These are phyloP conservation scores for Plasmodium gallinaceum DNA, from an alignment of 169 alveolate genomes.

Conservation along the genomic window DNA sequence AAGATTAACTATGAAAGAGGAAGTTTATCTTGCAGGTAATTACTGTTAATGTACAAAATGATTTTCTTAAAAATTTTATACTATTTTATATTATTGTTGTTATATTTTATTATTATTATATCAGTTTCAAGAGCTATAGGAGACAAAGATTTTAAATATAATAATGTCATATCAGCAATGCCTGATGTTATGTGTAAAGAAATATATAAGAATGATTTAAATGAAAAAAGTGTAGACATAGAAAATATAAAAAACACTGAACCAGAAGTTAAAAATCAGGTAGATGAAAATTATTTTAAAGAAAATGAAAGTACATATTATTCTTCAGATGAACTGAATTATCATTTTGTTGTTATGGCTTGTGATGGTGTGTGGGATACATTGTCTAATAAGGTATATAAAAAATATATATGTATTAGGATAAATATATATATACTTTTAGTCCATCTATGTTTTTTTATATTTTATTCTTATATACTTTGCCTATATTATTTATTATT, in stretches of 20 bases:
- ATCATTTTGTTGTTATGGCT: conserved; percentile 73
- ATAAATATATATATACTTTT: conserved; percentile 5
- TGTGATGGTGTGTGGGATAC: conserved; percentile 79
- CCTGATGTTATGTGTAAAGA: conserved; percentile 73
- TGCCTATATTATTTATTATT: background rate
- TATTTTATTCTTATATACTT: background rate
- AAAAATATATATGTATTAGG: background rate
- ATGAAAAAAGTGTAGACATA: background rate
- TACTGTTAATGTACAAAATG: background rate
- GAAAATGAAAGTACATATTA: conserved; percentile 38
- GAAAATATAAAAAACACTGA: conserved; percentile 17
- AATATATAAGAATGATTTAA: conserved; percentile 8
- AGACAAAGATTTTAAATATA: conserved; percentile 63
- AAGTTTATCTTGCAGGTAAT: conserved; percentile 72
- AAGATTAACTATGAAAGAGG: conserved; percentile 47
- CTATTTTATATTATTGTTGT: conserved; percentile 4
- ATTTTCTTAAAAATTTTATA: background rate
- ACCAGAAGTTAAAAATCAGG: background rate
- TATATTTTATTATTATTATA: background rate
- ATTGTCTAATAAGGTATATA: conserved; percentile 46
- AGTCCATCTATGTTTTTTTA: background rate
- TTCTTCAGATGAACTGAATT: conserved; percentile 57
- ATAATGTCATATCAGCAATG: conserved; percentile 56
- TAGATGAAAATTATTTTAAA: conserved; percentile 39
- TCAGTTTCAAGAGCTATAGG: conserved; percentile 76